Conservation (phyloP, 805 yeast species). For the Cyberlindnera meyerae region DNA sequence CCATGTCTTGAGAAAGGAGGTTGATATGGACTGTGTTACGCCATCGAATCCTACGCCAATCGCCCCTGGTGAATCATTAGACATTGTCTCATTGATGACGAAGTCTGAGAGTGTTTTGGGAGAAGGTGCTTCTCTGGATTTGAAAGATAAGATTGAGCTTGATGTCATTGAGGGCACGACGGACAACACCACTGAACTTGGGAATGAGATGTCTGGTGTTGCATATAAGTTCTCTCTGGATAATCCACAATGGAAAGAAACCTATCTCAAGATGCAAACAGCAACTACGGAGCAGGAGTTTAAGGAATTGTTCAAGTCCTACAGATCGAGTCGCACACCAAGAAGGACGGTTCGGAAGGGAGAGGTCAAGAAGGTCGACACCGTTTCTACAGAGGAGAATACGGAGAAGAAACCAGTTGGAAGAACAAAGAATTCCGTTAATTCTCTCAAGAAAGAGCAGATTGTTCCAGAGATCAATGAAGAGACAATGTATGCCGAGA, state of each 20-base stretch:
- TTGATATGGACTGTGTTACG: slow-evolving; percentile 84
- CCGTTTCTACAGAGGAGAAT: neutral
- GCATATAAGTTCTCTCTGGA: slow-evolving; percentile 6
- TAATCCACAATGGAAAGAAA: slow-evolving; percentile 13
- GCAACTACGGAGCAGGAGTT: slow-evolving; percentile 5
- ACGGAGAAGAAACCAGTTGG: neutral
- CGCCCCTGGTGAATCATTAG: slow-evolving; percentile 73
- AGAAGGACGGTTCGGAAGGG: no score
- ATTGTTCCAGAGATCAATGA: no score
- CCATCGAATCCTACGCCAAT: slow-evolving; percentile 75
- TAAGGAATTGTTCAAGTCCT: slow-evolving; percentile 3
- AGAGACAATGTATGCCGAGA: no score
- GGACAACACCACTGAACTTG: no score
- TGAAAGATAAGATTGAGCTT: slow-evolving; percentile 7
- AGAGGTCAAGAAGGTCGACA: no score
- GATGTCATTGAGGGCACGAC: neutral
- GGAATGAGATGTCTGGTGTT: neutral
- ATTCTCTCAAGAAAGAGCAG: no score
- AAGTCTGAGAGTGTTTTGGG: slow-evolving; percentile 28
- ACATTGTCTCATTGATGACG: slow-evolving; percentile 49
- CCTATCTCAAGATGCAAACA: slow-evolving; percentile 15
- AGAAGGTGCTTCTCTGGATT: slow-evolving; percentile 6
- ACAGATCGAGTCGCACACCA: neutral
- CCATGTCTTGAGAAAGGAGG: slow-evolving; percentile 84
- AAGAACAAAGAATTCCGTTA: no score